Evolutionary conservation across 2,329 filamentous ascomycete species (phyloP), one percentile per base, ranked within the genome.

Genomic region (Macroventuria anomochaeta): DNA sequence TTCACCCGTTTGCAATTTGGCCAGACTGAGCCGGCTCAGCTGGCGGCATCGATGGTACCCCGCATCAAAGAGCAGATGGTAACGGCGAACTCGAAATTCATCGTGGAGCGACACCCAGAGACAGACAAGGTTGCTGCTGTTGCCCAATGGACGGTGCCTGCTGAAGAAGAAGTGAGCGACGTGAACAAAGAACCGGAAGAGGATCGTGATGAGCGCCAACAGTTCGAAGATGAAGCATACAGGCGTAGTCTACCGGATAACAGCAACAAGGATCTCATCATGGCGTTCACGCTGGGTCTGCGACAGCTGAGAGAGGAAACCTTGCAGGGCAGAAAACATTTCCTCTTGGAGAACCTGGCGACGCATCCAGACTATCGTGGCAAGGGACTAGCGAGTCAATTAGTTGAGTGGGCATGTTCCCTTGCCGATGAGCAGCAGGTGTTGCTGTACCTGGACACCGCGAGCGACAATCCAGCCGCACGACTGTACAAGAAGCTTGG

Each of bases 1-100:
- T 69, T 71, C 42, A 55, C 63, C 3, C 59, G 52, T 10, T 59
- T 72, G 18, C 65, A 67, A 53, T 70, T 67, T 44, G 67, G 65
- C 7, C 20, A 61, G n/a, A 25, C 68, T n/a, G 61, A 67, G 13
- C 23, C 65, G 2, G 3, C 21, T 0, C 26, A 55, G 8, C 50
- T 70, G 3, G 58, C 59, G 2, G 12, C 50, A 1, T 42, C 54
- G 1, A 68, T 71, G 64, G 43, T 62, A 0, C 62, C 67, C 13
- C 63, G 52, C 12, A 67, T 72, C 12, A 39, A 54, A 15, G 47
- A 57, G 17, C 62, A 62, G 12, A 64, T 72, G 33, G 29, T 25
- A 3, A 56, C 52, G 2, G 29, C 31, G 5, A 23, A 46, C 18
- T 51, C 46, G 2, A 37, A 25, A 4, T 68, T 58, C 20, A 12